Base-by-base conservation (phyloP, 805 yeast genomes). In the Maudiozyma saulgeensis region DNA sequence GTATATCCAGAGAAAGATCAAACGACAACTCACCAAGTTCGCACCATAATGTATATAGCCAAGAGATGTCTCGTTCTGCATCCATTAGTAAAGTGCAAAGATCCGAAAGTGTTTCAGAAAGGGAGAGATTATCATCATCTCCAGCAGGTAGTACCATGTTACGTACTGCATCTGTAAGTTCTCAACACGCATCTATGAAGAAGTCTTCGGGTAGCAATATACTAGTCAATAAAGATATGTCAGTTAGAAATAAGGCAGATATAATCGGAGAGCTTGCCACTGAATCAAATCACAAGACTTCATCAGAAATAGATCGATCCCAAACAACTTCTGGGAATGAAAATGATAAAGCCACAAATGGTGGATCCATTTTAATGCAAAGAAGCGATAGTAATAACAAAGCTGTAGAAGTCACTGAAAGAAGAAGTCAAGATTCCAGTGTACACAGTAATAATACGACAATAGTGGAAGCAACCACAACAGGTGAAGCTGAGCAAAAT, bases 401-500 rank as follows among this genome's bases (percentile, higher is more conserved):
- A n/a, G 13, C n/a, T 12, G 18, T 11, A 13, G 31, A 21, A 12
- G 26, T 40, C 2, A 21, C 16, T 11, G 43, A 40, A 21, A 40
- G 31, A 18, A 31, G 21, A 23, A 23, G 28, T 34, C 38, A 15
- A 21, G 34, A 34, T 11, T 13, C 15, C 25, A 21, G 31, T 19
- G 18, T 12, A 18, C 21, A 15, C 13, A 16, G 39, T 13, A 39
- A 23, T 6, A 25, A 21, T 21, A 8, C 16, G 28, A 16, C 8
- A 26, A 18, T 15, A 4, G 18, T 25, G 6, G 43, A 38, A 39
- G 43, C 15, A n/a, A 18, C 16, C 4, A 32, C 26, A 15, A 39
- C 28, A 28, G 19, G 31, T 11, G 73, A 68, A 21, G 43, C 53
- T 43, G 69, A 68, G 26, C 72, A 73, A 15, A 83, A 79, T 32